Conservation (phyloP, 2,329 filamentous ascomycete genomes). For the Cylindrodendrum hubeiense region DNA sequence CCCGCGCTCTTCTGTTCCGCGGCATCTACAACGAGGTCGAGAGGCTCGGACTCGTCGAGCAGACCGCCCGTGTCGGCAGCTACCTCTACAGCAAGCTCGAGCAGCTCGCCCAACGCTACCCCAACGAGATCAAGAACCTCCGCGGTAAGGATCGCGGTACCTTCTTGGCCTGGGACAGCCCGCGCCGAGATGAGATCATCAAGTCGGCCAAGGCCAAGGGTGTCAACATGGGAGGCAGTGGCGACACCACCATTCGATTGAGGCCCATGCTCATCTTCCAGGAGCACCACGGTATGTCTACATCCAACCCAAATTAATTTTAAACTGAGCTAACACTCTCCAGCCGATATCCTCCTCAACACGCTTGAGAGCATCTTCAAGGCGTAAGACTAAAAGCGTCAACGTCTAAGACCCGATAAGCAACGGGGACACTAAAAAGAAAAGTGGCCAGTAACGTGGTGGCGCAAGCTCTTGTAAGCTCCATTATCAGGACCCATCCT, state of each 20-base stretch:
- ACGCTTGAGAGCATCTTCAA: constrained; percentile 79
- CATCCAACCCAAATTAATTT: neutral
- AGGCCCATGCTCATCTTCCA: constrained; percentile 92
- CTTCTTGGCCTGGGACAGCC: constrained; percentile 91
- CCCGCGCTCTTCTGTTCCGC: constrained; percentile 84
- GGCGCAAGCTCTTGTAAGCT: neutral
- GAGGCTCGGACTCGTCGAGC: constrained; percentile 77
- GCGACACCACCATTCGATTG: constrained; percentile 79
- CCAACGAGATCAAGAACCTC: constrained; percentile 81
- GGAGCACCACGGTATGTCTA: constrained; percentile 72
- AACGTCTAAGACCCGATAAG: neutral
- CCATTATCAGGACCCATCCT: neutral
- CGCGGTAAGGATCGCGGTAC: constrained; percentile 88
- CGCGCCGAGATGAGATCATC: constrained; percentile 81
- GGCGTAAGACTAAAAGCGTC: constrained; percentile 38
- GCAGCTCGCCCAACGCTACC: constrained; percentile 75
- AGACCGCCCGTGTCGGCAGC: constrained; percentile 80
- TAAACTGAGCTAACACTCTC: neutral
- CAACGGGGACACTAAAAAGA: neutral
- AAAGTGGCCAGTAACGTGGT: neutral
- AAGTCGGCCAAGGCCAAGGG: constrained; percentile 81
- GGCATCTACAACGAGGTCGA: constrained; percentile 86
- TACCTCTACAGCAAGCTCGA: constrained; percentile 81
- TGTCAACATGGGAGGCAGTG: constrained; percentile 87
- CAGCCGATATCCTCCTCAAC: constrained; percentile 82